Conservation (phyloP, 1,284 basidiomycete genomes). For the Rhodotorula sp. region DNA sequence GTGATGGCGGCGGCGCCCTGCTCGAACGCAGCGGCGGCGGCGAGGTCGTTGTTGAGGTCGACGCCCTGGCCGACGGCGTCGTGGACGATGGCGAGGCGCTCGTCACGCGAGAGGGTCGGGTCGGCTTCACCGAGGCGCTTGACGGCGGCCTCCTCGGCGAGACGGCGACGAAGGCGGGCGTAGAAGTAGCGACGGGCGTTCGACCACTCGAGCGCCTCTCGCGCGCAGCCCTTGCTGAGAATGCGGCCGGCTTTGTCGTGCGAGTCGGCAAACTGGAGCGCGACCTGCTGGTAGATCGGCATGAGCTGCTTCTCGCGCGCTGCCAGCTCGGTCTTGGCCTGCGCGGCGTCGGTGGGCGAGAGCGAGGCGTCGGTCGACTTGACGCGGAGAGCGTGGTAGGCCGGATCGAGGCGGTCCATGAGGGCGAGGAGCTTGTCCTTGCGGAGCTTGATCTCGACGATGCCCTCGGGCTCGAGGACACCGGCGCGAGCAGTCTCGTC, state of each 20-base stretch:
- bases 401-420: constrained; percentile 90
- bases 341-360: constrained; percentile 69
- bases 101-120: constrained; percentile 45
- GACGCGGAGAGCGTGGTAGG: constrained; percentile 77
- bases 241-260: constrained; percentile 59
- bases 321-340: constrained; percentile 66
- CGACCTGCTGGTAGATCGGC: constrained; percentile 91
- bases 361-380: constrained; percentile 72
- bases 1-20: constrained; percentile 41
- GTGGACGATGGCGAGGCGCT: constrained; percentile 43
- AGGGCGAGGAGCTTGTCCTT: constrained; percentile 78
- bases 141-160: constrained; percentile 52
- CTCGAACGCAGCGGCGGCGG: constrained; percentile 46
- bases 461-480: constrained; percentile 96
- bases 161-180: constrained; percentile 75
- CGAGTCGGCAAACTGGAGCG: constrained; percentile 91
- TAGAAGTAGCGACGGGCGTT: constrained; percentile 91
- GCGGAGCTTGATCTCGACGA: constrained; percentile 75
- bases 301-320: constrained; percentile 78
- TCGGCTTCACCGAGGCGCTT: constrained; percentile 46
- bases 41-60: constrained; percentile 43
- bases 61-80: constrained; percentile 35
- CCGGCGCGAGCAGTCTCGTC: constrained; percentile 94
- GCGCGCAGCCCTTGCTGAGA: constrained; percentile 79
- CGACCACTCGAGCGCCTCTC: constrained; percentile 80